Percentiles rank a stretch among this genome's conserved stretches.
Evolutionary conservation across 305 asterid genomes (phyloP).

Genomic region (Fraxinus velutina): DNA sequence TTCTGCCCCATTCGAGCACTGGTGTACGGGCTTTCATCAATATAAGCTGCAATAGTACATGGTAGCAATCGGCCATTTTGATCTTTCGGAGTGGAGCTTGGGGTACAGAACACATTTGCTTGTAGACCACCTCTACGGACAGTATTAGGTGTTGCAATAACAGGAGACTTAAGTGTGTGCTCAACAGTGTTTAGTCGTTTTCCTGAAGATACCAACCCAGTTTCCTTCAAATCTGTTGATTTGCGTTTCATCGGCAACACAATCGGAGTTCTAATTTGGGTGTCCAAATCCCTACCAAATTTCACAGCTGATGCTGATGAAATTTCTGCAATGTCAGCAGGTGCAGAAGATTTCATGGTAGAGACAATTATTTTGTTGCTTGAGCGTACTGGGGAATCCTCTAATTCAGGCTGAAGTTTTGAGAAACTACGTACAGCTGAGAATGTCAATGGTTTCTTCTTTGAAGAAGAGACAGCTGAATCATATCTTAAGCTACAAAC

Average conservation of each 20-base stretch:
- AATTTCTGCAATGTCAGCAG: conserved; percentile 46
- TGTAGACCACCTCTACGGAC: conserved; percentile 50
- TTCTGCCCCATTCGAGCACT: conserved; percentile 29
- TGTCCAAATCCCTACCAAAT: conserved; percentile 48
- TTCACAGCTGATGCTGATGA: conserved; percentile 47
- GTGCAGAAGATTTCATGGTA: conserved; percentile 37
- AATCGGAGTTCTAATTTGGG: conserved; percentile 64
- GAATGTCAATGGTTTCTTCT: conserved; percentile 46
- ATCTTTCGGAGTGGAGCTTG: conserved; percentile 48
- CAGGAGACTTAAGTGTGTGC: conserved; percentile 53
- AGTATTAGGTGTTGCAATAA: conserved; percentile 45
- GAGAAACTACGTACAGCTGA: conserved; percentile 43
- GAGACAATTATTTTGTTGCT: conserved; percentile 36
- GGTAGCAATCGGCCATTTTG: conserved; percentile 41
- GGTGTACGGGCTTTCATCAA: conserved; percentile 47
- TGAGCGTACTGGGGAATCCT: conserved; percentile 47
- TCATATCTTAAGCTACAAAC: conserved; percentile 48
- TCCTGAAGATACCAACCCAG: conserved; percentile 42
- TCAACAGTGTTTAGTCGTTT: conserved; percentile 75
- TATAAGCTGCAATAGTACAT: conserved; percentile 37
- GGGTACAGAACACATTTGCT: conserved; percentile 41
- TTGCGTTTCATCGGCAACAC: conserved; percentile 82
- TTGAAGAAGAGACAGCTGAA: conserved; percentile 44
- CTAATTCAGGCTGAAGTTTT: conserved; percentile 37
- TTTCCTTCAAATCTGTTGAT: conserved; percentile 59